These are phyloP conservation scores for Trichoderma parareesei DNA, from an alignment of 495 filamentous ascomycete genomes.

Conservation along the genomic window DNA sequence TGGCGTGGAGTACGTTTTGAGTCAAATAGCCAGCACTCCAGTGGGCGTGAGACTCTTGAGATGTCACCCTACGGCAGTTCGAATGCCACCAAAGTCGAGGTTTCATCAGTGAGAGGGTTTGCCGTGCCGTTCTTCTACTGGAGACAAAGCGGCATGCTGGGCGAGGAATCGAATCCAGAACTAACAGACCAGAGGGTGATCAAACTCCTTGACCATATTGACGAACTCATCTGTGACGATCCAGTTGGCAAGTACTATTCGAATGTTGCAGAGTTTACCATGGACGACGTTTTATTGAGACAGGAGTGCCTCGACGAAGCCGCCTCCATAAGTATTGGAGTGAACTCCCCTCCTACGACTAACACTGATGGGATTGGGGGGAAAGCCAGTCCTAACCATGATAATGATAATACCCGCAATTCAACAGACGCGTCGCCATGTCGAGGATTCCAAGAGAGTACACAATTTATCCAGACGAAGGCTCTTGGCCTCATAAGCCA, in stretches of 20 bases:
- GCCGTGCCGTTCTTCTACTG: not conserved
- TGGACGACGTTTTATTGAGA: not conserved
- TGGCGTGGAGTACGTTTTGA: not conserved
- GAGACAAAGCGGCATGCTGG: not conserved
- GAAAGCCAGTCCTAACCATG: too few relatives aligned
- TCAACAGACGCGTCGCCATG: not conserved
- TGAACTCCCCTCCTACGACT: too few relatives aligned
- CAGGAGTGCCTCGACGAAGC: not conserved
- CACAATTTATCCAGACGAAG: not conserved
- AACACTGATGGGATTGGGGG: not conserved
- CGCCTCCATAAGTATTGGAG: too few relatives aligned
- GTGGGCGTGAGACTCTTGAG: not conserved
- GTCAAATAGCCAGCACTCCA: not conserved
- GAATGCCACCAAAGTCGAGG: not conserved
- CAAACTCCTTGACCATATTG: not conserved
- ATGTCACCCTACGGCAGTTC: not conserved
- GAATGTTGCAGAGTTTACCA: not conserved
- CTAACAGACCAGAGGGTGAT: not conserved
- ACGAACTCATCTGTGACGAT: not conserved
- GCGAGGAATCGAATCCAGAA: not conserved
- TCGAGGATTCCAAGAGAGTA: not conserved
- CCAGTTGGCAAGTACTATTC: not conserved
- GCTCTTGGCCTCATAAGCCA: not conserved
- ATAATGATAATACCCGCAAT: not conserved
- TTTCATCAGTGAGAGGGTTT: not conserved